Evolutionary conservation across 345 rosid species (phyloP).

Genomic region (Syzygium aqueum): DNA sequence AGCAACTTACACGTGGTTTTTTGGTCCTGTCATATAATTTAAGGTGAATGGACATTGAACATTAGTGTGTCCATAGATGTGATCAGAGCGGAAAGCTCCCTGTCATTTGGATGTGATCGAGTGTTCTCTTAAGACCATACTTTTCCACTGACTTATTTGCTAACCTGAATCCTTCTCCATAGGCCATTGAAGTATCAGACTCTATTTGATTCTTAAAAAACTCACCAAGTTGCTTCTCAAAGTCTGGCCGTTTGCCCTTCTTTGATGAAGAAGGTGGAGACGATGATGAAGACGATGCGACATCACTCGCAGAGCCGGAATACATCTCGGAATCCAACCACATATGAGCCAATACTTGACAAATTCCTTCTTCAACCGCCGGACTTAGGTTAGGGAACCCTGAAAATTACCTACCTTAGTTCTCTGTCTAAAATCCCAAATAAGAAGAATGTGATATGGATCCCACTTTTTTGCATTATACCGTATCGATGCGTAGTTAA

Average conservation of each 20-base stretch:
- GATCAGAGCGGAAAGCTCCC: conserved; percentile 66
- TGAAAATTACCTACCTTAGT: conserved; percentile 4
- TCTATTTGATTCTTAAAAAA: conserved; percentile 89
- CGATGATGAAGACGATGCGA: conserved; percentile 30
- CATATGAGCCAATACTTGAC: conserved; percentile 95
- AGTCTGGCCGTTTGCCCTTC: conserved; percentile 81
- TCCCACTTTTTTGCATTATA: background rate
- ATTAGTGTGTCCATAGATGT: background rate
- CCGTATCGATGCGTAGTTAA: background rate
- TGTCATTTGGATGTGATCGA: conserved; percentile 75
- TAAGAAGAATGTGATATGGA: background rate
- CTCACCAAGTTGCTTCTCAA: conserved; percentile 91
- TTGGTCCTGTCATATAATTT: background rate
- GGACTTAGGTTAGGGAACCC: conserved; percentile 84
- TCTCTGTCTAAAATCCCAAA: background rate
- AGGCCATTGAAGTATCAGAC: conserved; percentile 67
- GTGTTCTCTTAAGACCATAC: conserved; percentile 66
- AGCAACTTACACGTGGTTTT: background rate
- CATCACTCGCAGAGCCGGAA: conserved; percentile 31
- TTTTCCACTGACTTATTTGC: conserved; percentile 66
- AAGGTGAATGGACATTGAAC: background rate
- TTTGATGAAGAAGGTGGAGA: conserved; percentile 35
- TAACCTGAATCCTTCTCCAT: conserved; percentile 85
- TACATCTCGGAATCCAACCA: conserved; percentile 94
- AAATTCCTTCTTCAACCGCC: conserved; percentile 97